These are phyloP conservation scores for Lablab purpureus DNA, from an alignment of 306 rosid genomes.

Conservation along the genomic window DNA sequence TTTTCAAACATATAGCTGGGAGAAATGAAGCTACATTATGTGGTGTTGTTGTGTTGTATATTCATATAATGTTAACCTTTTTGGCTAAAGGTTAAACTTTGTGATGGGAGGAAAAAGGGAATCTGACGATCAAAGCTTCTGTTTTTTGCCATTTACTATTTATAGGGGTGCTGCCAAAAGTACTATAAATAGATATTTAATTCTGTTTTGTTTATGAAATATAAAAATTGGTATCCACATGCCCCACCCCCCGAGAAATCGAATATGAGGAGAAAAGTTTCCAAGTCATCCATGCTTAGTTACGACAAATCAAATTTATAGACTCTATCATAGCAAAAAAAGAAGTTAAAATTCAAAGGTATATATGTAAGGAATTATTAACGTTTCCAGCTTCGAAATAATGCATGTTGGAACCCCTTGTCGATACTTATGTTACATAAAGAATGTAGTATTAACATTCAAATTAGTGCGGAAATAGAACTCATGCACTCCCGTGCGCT, in stretches of 20 bases:
- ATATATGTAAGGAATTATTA: background rate
- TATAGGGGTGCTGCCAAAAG: conserved; percentile 59
- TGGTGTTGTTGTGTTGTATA: background rate
- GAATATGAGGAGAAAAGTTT: background rate
- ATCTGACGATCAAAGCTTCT: conserved; percentile 37
- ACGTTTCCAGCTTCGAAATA: background rate
- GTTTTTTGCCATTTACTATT: conserved; percentile 21
- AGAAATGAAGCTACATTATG: conserved; percentile 17
- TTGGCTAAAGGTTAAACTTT: conserved; percentile 8
- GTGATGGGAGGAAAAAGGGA: conserved; percentile 32
- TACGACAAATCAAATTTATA: conserved; percentile 32
- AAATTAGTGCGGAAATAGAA: conserved; percentile 31
- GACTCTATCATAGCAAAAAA: conserved; percentile 33
- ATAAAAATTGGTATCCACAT: conserved; percentile 10
- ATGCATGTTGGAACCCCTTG: no score
- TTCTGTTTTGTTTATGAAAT: conserved; percentile 37
- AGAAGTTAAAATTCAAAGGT: conserved; percentile 47
- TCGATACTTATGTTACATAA: no score
- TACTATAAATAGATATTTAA: conserved; percentile 24
- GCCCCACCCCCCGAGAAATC: conserved; percentile 24
- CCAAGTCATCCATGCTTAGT: background rate
- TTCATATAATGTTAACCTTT: conserved; percentile 38
- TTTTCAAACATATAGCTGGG: background rate
- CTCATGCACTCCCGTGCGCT: conserved; percentile 13
- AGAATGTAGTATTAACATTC: background rate